Evolutionary conservation across 495 filamentous ascomycete species (phyloP).

Genomic region (Aspergillus cristatus): DNA sequence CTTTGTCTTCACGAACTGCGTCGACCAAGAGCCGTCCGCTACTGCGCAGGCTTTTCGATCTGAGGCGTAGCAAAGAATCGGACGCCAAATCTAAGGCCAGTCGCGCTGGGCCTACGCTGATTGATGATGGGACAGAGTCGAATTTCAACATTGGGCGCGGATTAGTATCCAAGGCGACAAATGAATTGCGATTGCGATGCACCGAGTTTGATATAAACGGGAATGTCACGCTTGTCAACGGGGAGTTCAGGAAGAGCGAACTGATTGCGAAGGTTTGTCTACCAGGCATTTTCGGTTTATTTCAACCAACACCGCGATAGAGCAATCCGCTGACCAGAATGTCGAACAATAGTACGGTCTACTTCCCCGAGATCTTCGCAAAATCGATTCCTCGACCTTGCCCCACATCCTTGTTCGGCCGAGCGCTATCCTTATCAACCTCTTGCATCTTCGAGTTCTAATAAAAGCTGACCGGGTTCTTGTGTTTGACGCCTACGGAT

Average conservation of each 20-base stretch:
- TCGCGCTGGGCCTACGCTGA: conserved; percentile 14
- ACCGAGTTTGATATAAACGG: conserved; percentile 92
- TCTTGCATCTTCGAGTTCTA: conserved; percentile 85
- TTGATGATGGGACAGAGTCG: conserved; percentile 30
- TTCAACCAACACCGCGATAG: not conserved
- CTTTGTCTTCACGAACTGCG: conserved; percentile 18
- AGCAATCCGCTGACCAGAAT: not conserved
- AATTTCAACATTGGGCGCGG: conserved; percentile 47
- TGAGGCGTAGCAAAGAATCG: conserved; percentile 22
- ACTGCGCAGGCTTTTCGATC: conserved; percentile 47
- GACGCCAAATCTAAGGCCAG: conserved; percentile 16
- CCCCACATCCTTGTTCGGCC: conserved; percentile 93
- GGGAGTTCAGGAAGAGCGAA: conserved; percentile 95
- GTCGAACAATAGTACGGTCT: conserved; percentile 66
- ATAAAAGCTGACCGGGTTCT: conserved; percentile 93
- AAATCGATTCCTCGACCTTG: conserved; percentile 96
- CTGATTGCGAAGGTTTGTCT: conserved; percentile 79
- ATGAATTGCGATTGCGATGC: conserved; percentile 77
- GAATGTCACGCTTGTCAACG: conserved; percentile 89
- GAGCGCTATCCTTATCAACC: conserved; percentile 87
- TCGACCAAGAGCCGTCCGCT: conserved; percentile 42
- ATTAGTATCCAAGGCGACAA: conserved; percentile 59
- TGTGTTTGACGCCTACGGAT: conserved; percentile 90
- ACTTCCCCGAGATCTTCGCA: conserved; percentile 89
- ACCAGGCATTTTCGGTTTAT: no score